Evolutionary conservation across 192 early-diverging fungal genomes (phyloP).

Genomic region (Globomyces pollinis-pini): DNA sequence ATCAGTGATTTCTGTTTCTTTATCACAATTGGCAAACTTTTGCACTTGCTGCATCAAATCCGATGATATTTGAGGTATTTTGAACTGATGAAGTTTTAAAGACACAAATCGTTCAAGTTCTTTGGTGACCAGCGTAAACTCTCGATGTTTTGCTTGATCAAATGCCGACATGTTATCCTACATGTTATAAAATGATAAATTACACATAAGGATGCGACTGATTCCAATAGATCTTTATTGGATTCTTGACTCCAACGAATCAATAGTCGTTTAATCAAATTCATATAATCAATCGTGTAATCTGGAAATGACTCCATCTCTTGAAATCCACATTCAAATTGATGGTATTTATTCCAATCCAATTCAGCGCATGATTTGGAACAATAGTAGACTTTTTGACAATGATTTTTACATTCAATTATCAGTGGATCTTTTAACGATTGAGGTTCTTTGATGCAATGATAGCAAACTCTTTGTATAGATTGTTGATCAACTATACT

Average conservation of each 20-base stretch:
- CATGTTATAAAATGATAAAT: not conserved
- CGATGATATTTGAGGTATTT: not conserved
- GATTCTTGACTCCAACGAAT: too few species aligned
- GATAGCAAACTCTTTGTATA: slow-evolving; percentile 19
- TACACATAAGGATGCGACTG: too few species aligned
- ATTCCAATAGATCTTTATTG: too few species aligned
- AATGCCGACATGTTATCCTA: not conserved
- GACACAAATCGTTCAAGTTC: slow-evolving; percentile 6
- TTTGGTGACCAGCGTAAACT: slow-evolving; percentile 1
- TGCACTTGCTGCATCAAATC: too few species aligned
- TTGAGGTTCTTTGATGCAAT: slow-evolving; percentile 8
- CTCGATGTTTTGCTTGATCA: not conserved
- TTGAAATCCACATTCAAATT: not conserved
- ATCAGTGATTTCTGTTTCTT: not conserved
- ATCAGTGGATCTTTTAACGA: not conserved
- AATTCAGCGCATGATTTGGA: not conserved
- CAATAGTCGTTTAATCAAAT: not conserved
- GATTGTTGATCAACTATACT: slow-evolving; percentile 11
- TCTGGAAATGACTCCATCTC: not conserved
- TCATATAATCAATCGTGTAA: not conserved
- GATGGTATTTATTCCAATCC: not conserved
- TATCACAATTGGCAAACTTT: too few species aligned
- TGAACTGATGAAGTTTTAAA: not conserved
- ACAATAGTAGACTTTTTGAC: not conserved
- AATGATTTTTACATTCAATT: not conserved